Evolutionary conservation across 208 protist species (phyloP).

Genomic region (Trypanosoma caninum): DNA sequence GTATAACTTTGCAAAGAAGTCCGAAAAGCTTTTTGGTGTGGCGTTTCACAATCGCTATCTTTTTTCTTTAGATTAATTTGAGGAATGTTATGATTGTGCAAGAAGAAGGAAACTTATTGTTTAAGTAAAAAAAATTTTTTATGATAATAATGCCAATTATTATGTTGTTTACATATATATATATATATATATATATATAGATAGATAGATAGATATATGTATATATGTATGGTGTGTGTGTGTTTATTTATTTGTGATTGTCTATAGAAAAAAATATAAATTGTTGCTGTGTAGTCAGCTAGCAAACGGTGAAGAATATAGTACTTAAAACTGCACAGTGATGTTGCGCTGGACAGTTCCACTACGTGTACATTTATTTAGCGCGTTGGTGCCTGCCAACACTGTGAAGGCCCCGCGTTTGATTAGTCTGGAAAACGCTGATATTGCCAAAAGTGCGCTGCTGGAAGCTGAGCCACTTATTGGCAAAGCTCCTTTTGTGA

Average conservation of each 20-base stretch:
- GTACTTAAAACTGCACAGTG: not conserved
- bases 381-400: constrained; percentile 62
- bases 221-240: not conserved
- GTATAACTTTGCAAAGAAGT: constrained; percentile 80
- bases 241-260: not conserved
- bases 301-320: too few relatives aligned
- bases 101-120: too few relatives aligned
- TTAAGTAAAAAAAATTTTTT: too few relatives aligned
- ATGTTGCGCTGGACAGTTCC: constrained; percentile 68
- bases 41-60: constrained; percentile 89
- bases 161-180: too few relatives aligned
- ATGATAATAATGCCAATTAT: too few relatives aligned
- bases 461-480: constrained; percentile 47
- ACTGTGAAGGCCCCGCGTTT: constrained; percentile 35
- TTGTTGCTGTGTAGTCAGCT: too few relatives aligned
- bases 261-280: not conserved
- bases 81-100: too few relatives aligned
- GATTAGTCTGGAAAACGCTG: constrained; percentile 36
- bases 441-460: constrained; percentile 37
- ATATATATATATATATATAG: too few relatives aligned
- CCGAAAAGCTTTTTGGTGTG: constrained; percentile 79
- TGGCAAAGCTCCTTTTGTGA: constrained; percentile 30
- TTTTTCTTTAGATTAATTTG: constrained; percentile 69
- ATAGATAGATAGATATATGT: not conserved
- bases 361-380: constrained; percentile 70